Base-by-base conservation (phyloP, 2,329 filamentous ascomycete species). In the Paecilomyces niveus region DNA sequence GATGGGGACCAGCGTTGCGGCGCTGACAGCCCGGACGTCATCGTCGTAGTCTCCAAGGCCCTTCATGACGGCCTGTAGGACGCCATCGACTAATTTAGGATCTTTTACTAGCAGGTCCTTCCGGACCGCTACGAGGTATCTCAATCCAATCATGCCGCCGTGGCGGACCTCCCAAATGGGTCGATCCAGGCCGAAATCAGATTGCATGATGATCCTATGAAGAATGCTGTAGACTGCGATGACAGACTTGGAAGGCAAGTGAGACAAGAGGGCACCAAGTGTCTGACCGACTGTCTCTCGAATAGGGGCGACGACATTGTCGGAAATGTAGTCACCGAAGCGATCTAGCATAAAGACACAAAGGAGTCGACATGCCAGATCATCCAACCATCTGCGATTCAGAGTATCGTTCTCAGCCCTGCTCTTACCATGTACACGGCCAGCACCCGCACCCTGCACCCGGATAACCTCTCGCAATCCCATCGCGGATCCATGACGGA, bases 331-430 rank as follows among this genome's bases (percentile, higher is more conserved):
- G 70, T 99, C 94, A 58, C 92, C 95, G 70, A 99, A 99, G 56
- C 92, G 87, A 76, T 99, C 94, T 15, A 99, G 85, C 87, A 99
- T 97, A 67, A 99, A 88, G 56, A 99, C 92, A 71, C 90, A 96
- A 73, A 92, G 93, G 54, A 99, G 83, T 26, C 94, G 89, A 68
- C 92, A 97, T n/a, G 92, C 91, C 55, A 99, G 81, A 69, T 99
- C 93, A 69, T 97, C 90, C 21, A 99, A 83, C 92, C 92, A 99
- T 70, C 81, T 83, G 61, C 88, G 85, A 67, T 97, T 99, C 52
- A 90, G 80, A 1, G 75, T 70, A 67, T 96, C 85, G 69, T 99
- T 99, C 67, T 95, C 87, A 29, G 76, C 68, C 63, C 85, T 84
- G 9, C 83, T 82, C 71, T 88, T 93, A 60, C 86, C 88, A 61